A percentile compares a stretch with the other conserved stretches of the same genome.
phyloP scores from a whole-genome alignment of 129 eudicot genomes.

The Centaurea solstitialis region DNA sequence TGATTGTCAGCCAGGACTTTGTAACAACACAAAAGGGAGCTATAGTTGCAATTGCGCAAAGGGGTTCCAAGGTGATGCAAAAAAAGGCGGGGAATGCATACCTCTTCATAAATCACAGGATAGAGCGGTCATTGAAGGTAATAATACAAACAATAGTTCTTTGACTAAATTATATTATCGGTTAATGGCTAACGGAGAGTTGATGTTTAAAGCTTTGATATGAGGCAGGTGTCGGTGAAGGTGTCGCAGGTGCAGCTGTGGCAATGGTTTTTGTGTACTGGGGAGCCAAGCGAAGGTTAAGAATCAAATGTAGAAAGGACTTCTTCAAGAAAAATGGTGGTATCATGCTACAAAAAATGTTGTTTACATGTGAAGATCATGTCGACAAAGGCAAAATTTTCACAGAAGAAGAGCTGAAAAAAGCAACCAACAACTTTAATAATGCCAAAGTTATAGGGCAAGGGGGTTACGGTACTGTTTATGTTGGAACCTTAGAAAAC shows the following conservation, averaged over 20 bases:
- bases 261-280: slow-evolving; percentile 14
- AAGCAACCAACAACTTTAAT: slow-evolving; percentile 28
- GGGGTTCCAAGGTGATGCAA: slow-evolving; percentile 7
- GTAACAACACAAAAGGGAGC: slow-evolving; percentile 18
- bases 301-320: slow-evolving; percentile 11
- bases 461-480: slow-evolving; percentile 37
- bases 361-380: slow-evolving; percentile 16
- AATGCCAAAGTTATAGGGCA: slow-evolving; percentile 27
- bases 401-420: slow-evolving; percentile 37
- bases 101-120: neutral
- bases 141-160: neutral
- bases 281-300: neutral
- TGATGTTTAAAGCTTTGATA: neutral
- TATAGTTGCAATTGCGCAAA: slow-evolving; percentile 24
- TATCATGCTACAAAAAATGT: slow-evolving; percentile 28
- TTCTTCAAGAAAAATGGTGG: slow-evolving; percentile 37
- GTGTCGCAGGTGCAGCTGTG: slow-evolving; percentile 29
- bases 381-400: slow-evolving; percentile 17
- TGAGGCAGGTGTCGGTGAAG: slow-evolving; percentile 9
- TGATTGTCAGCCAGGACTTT: slow-evolving; percentile 14
- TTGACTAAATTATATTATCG: neutral
- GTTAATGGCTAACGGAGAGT: neutral
- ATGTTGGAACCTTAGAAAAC: slow-evolving; percentile 24
- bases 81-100: slow-evolving; percentile 7
- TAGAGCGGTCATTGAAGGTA: slow-evolving; percentile 11